A percentile compares a stretch with the other conserved stretches of the same genome.
These are phyloP conservation scores for Cyberlindnera nakhonratchasimensis DNA, from an alignment of 805 yeast genomes.

Conservation along the genomic window DNA sequence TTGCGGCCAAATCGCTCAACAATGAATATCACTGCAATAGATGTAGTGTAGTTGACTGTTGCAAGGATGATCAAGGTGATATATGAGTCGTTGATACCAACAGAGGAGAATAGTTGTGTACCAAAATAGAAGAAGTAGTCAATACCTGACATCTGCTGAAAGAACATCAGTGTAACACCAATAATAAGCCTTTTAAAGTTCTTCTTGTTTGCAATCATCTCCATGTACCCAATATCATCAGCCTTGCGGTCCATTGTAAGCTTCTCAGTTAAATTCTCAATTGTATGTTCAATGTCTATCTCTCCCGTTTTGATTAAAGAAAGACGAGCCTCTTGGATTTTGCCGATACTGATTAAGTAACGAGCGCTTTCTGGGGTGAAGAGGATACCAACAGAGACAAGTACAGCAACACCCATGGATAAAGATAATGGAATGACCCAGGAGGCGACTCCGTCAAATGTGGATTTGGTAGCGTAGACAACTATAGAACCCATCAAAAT, in stretches of 20 bases:
- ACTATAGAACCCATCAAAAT: slow-evolving; percentile 65
- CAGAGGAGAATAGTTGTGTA: slow-evolving; percentile 52
- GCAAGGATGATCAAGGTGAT: slow-evolving; percentile 53
- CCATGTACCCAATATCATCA: slow-evolving; percentile 41
- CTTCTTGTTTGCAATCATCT: slow-evolving; percentile 35
- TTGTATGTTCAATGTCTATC: slow-evolving; percentile 34
- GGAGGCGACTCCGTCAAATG: slow-evolving; percentile 41
- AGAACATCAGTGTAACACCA: slow-evolving; percentile 54
- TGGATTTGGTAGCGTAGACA: slow-evolving; percentile 48
- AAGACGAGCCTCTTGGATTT: slow-evolving; percentile 49
- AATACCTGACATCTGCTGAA: slow-evolving; percentile 63
- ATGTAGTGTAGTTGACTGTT: slow-evolving; percentile 48
- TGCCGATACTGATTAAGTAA: slow-evolving; percentile 46
- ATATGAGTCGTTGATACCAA: slow-evolving; percentile 51
- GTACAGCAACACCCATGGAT: slow-evolving; percentile 37
- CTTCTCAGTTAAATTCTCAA: slow-evolving; percentile 7
- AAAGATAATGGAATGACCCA: slow-evolving; percentile 69
- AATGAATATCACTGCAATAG: slow-evolving; percentile 44
- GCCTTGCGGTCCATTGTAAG: slow-evolving; percentile 12
- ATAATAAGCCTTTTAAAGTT: slow-evolving; percentile 40
- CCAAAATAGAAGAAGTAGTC: slow-evolving; percentile 69
- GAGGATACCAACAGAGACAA: slow-evolving; percentile 58
- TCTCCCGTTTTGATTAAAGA: slow-evolving; percentile 49
- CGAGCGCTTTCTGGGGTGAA: slow-evolving; percentile 70
- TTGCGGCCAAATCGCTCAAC: slow-evolving; percentile 51